Percentiles rank a stretch among this genome's conserved stretches.
phyloP scores from a whole-genome alignment of 2,329 filamentous ascomycete genomes.

The Calycina herbarum region DNA sequence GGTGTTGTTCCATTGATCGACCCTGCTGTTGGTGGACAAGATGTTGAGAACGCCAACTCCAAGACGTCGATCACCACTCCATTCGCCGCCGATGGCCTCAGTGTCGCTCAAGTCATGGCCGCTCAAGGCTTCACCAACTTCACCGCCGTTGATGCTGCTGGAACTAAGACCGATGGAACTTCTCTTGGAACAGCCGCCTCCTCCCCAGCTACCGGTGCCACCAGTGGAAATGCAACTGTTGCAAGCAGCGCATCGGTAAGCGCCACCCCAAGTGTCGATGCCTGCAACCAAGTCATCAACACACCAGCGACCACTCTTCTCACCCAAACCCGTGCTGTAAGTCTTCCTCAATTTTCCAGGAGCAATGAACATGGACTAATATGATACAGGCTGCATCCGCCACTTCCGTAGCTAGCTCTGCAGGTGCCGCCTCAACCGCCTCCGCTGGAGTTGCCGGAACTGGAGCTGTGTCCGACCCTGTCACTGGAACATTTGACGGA shows the following conservation, averaged over 20 bases:
- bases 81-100: constrained; percentile 60
- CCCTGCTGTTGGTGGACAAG: constrained; percentile 58
- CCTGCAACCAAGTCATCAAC: neutral
- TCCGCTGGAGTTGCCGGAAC: constrained; percentile 23
- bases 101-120: constrained; percentile 63
- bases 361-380: neutral
- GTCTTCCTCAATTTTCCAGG: neutral
- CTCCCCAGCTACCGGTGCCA: constrained; percentile 6
- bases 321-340: constrained; percentile 23
- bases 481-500: constrained; percentile 25
- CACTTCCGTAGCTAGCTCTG: constrained; percentile 10
- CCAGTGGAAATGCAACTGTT: constrained; percentile 8
- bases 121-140: constrained; percentile 66
- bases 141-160: constrained; percentile 43
- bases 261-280: constrained; percentile 6
- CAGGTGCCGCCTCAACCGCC: constrained; percentile 11
- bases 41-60: constrained; percentile 61
- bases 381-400: constrained; percentile 18
- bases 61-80: constrained; percentile 51
- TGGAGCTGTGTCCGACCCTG: constrained; percentile 21
- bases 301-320: constrained; percentile 16
- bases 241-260: constrained; percentile 1
- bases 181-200: constrained; percentile 28
- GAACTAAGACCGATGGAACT: constrained; percentile 39
- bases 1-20: constrained; percentile 69